Base-by-base conservation (phyloP, 2,329 filamentous ascomycete species). In the Didymella glomerata region DNA sequence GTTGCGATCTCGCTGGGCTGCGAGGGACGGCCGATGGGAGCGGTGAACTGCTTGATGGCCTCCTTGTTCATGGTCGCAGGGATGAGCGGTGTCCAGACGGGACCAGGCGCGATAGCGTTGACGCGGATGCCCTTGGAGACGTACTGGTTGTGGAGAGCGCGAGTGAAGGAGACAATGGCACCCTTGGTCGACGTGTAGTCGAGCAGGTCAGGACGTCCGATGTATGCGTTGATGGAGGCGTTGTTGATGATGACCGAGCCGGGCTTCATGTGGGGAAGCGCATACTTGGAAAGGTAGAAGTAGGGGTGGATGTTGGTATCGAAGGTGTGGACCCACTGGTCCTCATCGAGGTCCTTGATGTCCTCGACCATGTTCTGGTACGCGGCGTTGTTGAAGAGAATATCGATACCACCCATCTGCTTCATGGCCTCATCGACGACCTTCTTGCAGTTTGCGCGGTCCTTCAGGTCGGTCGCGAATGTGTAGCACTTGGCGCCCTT, bases 161-260 rank as follows among this genome's bases (percentile, higher is more conserved):
- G 87, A 0, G 91, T 94, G 78, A 95, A 95, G 2, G 91, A 85
- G 3, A 94, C 79, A 65, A 95, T 89, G 53, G 90, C 91, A 34
- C 90, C 91, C 75, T 91, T 92, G 25, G 89, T 92, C 1, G 88
- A 87, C 0, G 90, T 93, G 79, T 95, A 94, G 77, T 95, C 91
- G 48, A 95, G 85, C 2, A 94, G 83, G 68, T 94, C 91, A 0
- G 89, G 88, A 1, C 90, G 89, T 38, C 91, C 91, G 57, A 93
- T 85, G 78, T 94, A 95, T 25, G 88, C 90, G 75, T 94, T 94
- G 74, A 95, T 88, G 30, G 90, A 93, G 44, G 90, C 88, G 73
- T 92, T 93, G 81, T 94, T 95, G 83, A 96, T 92, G 75, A 96
- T 92, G 25, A 86, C 88, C 55, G 86, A 84, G 34, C 92, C 91